Evolutionary conservation across 768 basidiomycete genomes (phyloP).

Genomic region (Gymnopilus junonius): DNA sequence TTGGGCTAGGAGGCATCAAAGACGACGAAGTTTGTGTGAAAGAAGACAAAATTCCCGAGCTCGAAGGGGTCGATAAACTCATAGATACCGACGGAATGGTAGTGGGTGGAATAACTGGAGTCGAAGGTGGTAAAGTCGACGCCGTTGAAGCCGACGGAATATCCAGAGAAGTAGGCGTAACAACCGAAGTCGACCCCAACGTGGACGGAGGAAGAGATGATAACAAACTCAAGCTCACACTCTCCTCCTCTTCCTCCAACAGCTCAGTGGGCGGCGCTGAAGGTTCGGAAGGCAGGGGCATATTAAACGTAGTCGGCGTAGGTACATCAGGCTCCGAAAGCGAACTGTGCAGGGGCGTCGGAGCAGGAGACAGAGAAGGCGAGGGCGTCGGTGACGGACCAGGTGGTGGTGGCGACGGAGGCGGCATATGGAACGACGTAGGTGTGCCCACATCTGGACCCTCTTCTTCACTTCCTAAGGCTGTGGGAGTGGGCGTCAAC

Average conservation of each 20-base stretch:
- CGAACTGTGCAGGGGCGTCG: constrained; percentile 17
- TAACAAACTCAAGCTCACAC: constrained; percentile 27
- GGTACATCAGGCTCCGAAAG: constrained; percentile 21
- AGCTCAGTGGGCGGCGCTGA: background rate
- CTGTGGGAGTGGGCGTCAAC: constrained; percentile 7
- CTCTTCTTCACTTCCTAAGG: background rate
- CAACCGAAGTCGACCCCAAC: constrained; percentile 30
- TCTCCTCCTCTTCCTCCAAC: constrained; percentile 10
- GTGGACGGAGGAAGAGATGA: constrained; percentile 33
- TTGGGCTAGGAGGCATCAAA: constrained; percentile 41
- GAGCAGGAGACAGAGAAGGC: constrained; percentile 18
- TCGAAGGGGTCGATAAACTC: constrained; percentile 28
- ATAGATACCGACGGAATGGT: constrained; percentile 13
- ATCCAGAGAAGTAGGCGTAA: constrained; percentile 35
- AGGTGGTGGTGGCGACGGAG: constrained; percentile 29
- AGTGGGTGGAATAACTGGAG: constrained; percentile 13
- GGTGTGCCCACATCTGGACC: background rate
- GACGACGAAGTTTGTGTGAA: constrained; percentile 42
- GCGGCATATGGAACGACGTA: constrained; percentile 1
- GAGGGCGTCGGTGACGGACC: constrained; percentile 10
- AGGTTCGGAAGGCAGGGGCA: constrained; percentile 22
- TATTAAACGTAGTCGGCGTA: constrained; percentile 38
- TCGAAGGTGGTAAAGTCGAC: constrained; percentile 33
- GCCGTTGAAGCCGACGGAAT: constrained; percentile 31
- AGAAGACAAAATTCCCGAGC: constrained; percentile 46